Evolutionary conservation across 2,329 filamentous ascomycete genomes (phyloP), one percentile per base, ranked within the genome.

Genomic region (Aureobasidium pullulans): DNA sequence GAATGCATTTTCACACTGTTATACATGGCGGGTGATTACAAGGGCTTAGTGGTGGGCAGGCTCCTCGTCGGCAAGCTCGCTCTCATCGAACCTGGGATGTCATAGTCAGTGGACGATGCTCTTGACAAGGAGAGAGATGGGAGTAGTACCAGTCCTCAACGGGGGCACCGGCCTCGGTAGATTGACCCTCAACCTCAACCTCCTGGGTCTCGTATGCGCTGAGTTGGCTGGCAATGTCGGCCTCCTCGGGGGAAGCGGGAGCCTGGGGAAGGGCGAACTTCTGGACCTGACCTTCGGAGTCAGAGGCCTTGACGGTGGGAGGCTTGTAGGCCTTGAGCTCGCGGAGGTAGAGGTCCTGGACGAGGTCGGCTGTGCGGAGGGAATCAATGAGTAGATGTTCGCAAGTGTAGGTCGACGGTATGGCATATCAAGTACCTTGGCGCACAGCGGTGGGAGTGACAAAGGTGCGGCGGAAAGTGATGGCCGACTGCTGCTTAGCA

Each of bases 291-390:
- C 90, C 92, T 68, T 93, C 87, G 72, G 92, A 81, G 72, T 97
- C 94, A 70, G 84, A 84, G 65, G 90, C 82, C 83, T 96, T 96
- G 79, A 93, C 74, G 67, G 85, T 80, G 60, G 89, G 81, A 65
- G 86, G 80, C 84, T 97, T 97, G 88, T 96, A 97, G 77, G 85
- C 84, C 80, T 93, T 94, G 73, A 99, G 86, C 79, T 97, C 92
- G 76, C 87, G 88, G 69, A 99, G 86, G 83, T 99, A 99, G 73
- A 99, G 84, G 75, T 97, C 93, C 79, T 97, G 94, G 70, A 99
- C 90, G 71, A 96, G 85, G 77, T 99, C 94, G 85, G 90, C 94
- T 97, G 62, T 29, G 6, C 6, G 40, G n/a, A 32, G 29, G 36
- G 13, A 34, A 56, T 61, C 48, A 63, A 47, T 62, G 52, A 54